These are phyloP conservation scores for Erythrophleum fordii DNA, from an alignment of 306 rosid genomes.

Conservation along the genomic window DNA sequence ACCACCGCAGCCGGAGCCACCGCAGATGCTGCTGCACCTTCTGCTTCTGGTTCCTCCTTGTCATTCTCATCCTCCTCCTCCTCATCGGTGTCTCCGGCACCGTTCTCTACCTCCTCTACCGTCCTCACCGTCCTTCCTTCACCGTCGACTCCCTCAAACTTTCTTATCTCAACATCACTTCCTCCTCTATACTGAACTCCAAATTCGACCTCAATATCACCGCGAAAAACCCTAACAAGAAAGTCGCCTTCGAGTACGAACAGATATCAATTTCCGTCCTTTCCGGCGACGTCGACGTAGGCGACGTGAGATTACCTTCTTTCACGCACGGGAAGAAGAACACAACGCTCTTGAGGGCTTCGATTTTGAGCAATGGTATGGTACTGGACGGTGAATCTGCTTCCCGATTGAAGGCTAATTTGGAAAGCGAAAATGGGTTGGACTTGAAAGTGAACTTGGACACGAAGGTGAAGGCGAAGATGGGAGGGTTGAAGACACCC, in stretches of 20 bases:
- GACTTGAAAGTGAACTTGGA: conserved; percentile 61
- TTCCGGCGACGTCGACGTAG: conserved; percentile 37
- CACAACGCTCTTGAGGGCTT: conserved; percentile 61
- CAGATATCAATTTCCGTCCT: conserved; percentile 35
- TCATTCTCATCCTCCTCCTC: conserved; percentile 60
- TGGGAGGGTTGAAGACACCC: conserved; percentile 66
- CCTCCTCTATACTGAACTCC: conserved; percentile 44
- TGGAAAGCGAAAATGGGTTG: conserved; percentile 67
- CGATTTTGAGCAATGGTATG: conserved; percentile 42
- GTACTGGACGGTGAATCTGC: conserved; percentile 42
- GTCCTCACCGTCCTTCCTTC: conserved; percentile 55
- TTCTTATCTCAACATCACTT: conserved; percentile 45
- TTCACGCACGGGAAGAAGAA: conserved; percentile 67
- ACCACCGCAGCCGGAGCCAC: conserved; percentile 58
- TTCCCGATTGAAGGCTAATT: conserved; percentile 41
- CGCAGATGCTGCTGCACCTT: conserved; percentile 73
- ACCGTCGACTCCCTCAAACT: conserved; percentile 47
- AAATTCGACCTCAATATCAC: conserved; percentile 44
- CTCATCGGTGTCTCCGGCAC: conserved; percentile 58
- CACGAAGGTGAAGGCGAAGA: conserved; percentile 71
- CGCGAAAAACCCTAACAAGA: conserved; percentile 49
- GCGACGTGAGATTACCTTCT: conserved; percentile 41
- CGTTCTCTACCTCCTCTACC: conserved; percentile 68
- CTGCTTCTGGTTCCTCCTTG: conserved; percentile 67
- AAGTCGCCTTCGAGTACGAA: conserved; percentile 34